A percentile compares a stretch with the other conserved stretches of the same genome.
phyloP scores from a whole-genome alignment of 2,329 filamentous ascomycete species.

The Plectosphaerella plurivora region DNA sequence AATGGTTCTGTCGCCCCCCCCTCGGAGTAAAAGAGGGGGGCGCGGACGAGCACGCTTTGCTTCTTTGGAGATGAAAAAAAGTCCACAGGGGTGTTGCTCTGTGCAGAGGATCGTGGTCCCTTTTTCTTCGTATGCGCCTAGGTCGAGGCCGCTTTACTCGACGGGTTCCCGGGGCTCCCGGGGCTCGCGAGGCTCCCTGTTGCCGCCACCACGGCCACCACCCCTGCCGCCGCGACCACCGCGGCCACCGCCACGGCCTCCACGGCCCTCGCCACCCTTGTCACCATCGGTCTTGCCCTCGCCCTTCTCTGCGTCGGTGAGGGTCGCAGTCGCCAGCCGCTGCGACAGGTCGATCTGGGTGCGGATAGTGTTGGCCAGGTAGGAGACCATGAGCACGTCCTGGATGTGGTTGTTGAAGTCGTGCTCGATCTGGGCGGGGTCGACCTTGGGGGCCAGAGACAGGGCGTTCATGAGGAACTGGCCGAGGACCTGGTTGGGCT shows the following conservation, averaged over 20 bases:
- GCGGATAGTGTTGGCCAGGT: conserved; percentile 96
- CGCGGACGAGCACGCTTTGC: too few relatives aligned
- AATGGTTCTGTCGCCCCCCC: too few relatives aligned
- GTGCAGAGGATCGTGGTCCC: too few relatives aligned
- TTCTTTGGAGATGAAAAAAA: too few relatives aligned
- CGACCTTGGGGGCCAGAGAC: conserved; percentile 90
- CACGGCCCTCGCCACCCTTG: conserved; percentile 38
- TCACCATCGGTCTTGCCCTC: conserved; percentile 42
- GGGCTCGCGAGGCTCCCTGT: conserved; percentile 42
- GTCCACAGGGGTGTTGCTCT: too few relatives aligned
- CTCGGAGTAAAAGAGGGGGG: too few relatives aligned
- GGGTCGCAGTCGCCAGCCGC: conserved; percentile 76
- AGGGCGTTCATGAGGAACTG: conserved; percentile 95
- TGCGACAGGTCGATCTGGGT: conserved; percentile 98
- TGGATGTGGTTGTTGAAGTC: conserved; percentile 99
- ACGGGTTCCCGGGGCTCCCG: conserved; percentile 35
- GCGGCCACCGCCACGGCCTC: conserved; percentile 26
- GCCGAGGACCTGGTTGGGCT: conserved; percentile 84
- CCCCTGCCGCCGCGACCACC: conserved; percentile 39
- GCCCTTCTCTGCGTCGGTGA: conserved; percentile 46
- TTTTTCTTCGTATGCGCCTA: too few relatives aligned
- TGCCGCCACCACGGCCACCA: conserved; percentile 44
- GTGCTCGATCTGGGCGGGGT: conserved; percentile 82
- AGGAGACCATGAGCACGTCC: conserved; percentile 96
- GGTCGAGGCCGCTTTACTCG: conserved; percentile 22